phyloP scores from a whole-genome alignment of 73 alveolate genomes.

The Breviolum minutum region DNA sequence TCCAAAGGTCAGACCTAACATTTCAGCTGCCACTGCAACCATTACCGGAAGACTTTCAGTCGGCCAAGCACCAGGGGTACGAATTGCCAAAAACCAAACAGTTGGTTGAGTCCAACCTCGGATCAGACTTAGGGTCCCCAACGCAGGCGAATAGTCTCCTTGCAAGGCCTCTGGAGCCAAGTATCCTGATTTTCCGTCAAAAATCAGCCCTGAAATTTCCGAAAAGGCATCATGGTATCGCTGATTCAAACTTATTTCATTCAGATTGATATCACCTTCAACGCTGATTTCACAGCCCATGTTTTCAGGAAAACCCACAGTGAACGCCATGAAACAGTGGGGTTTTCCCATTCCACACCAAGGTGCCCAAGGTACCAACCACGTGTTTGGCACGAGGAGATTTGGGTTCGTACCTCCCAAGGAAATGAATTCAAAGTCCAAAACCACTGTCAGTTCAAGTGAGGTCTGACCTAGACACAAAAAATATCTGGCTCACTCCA shows the following conservation, averaged over 20 bases:
- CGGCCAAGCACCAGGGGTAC: no score
- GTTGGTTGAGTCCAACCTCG: no score
- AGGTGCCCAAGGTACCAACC: constrained; percentile 86
- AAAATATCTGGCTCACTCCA: constrained; percentile 30
- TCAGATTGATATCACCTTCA: no score
- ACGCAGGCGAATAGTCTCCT: constrained; percentile 93
- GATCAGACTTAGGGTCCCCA: background rate
- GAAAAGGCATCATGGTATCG: background rate
- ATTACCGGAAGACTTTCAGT: no score
- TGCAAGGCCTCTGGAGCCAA: constrained; percentile 94
- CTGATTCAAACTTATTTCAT: background rate
- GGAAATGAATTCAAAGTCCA: background rate
- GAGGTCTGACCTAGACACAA: no score
- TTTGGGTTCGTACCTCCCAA: constrained; percentile 60
- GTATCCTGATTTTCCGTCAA: constrained; percentile 21
- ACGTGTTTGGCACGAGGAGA: constrained; percentile 84
- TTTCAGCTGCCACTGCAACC: background rate
- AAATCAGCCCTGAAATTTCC: background rate
- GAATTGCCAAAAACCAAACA: no score
- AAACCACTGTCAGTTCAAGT: background rate
- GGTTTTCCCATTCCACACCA: background rate
- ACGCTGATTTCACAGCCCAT: no score
- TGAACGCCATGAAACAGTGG: no score
- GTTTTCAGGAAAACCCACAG: no score
- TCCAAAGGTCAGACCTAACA: constrained; percentile 87